A percentile compares a stretch with the other conserved stretches of the same genome.
phyloP scores from a whole-genome alignment of 2,329 filamentous ascomycete genomes.

The Myriosclerotinia scirpicola region DNA sequence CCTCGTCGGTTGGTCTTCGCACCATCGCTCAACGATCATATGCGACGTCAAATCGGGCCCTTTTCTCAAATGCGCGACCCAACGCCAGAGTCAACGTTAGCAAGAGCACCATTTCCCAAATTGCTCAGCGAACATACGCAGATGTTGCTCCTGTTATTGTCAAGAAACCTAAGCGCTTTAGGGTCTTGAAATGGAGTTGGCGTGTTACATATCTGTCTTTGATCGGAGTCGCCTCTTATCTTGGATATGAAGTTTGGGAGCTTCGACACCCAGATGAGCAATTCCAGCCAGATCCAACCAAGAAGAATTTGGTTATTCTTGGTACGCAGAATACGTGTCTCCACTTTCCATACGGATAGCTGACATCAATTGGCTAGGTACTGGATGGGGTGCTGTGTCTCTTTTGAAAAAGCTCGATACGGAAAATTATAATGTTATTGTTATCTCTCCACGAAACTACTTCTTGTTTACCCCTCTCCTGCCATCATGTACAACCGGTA shows the following conservation, averaged over 20 bases:
- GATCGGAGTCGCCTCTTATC: conserved; percentile 66
- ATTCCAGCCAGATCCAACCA: conserved; percentile 73
- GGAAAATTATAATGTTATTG: conserved; percentile 97
- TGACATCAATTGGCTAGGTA: conserved; percentile 57
- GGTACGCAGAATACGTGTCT: conserved; percentile 55
- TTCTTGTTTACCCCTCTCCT: conserved; percentile 98
- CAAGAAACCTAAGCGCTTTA: conserved; percentile 59
- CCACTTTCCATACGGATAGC: conserved; percentile 13
- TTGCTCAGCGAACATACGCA: conserved; percentile 48
- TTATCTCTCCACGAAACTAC: conserved; percentile 98
- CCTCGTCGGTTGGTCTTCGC: conserved; percentile 38
- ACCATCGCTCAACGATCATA: conserved; percentile 36
- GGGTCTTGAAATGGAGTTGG: conserved; percentile 77
- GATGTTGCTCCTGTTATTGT: conserved; percentile 46
- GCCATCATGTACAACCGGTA: conserved; percentile 94
- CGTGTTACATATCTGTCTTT: conserved; percentile 75
- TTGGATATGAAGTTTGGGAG: conserved; percentile 79
- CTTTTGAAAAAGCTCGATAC: conserved; percentile 98
- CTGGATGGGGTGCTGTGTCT: conserved; percentile 94
- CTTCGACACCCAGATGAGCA: conserved; percentile 82
- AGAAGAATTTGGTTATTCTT: conserved; percentile 96
- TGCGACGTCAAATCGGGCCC: conserved; percentile 33
- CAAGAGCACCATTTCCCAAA: conserved; percentile 40
- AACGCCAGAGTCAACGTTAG: conserved; percentile 31
- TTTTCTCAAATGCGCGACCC: conserved; percentile 36